phyloP scores from a whole-genome alignment of 2,329 filamentous ascomycete genomes.

The Aspergillus pseudoterreus region DNA sequence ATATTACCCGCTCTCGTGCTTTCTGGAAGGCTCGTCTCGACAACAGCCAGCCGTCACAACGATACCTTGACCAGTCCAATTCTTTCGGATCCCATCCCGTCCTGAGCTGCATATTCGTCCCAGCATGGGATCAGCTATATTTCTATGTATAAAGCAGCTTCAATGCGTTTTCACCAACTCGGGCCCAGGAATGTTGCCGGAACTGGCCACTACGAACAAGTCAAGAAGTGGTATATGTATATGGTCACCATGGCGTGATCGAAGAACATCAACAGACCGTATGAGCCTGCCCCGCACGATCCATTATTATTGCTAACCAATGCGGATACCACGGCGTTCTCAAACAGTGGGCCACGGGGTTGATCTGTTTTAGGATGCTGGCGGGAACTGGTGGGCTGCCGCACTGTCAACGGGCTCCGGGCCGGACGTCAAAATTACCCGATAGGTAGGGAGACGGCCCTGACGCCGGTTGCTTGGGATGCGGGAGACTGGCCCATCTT shows the following conservation, averaged over 20 bases:
- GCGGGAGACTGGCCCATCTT: background rate
- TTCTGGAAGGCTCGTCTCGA: too few species aligned
- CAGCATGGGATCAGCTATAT: conserved; percentile 8
- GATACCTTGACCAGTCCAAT: conserved; percentile 8
- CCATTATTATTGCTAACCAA: conserved; percentile 41
- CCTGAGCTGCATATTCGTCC: conserved; percentile 10
- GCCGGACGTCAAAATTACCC: background rate
- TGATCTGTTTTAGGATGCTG: background rate
- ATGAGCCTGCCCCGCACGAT: conserved; percentile 41
- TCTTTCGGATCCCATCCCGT: conserved; percentile 15
- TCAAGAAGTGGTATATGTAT: conserved; percentile 27
- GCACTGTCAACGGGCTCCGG: background rate
- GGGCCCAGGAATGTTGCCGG: too few species aligned
- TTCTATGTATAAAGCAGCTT: conserved; percentile 57
- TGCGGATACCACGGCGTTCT: background rate
- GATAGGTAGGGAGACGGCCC: background rate
- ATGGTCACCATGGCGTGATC: conserved; percentile 50
- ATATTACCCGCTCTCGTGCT: too few species aligned
- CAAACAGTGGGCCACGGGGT: background rate
- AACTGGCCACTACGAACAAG: background rate
- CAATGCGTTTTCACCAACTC: conserved; percentile 59
- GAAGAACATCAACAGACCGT: conserved; percentile 45
- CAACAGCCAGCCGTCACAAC: too few species aligned
- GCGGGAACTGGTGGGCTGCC: background rate
- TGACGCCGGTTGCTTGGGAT: background rate